Base-by-base conservation (phyloP, 148 eudicot genomes). In the Dysphania ambrosioides region DNA sequence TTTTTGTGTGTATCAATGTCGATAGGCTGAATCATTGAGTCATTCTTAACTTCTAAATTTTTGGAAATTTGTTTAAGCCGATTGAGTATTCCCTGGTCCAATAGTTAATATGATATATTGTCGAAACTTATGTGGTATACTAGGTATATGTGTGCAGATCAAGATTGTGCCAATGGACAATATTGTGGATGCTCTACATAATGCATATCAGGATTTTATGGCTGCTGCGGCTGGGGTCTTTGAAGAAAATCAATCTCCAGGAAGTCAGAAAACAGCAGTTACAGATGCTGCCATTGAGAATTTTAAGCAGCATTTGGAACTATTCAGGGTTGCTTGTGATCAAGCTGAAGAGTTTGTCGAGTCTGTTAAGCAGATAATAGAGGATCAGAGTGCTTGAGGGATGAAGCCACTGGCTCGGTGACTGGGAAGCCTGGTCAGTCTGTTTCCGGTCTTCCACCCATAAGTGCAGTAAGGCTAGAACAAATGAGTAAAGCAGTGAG, bases 401-500 rank as follows among this genome's bases (percentile, higher is more conserved):
- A 92, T 71, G 97, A 95, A 76, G 98, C 98, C 23, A 95, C 97
- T 59, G 96, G 97, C 8, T 80, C 89, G 2, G 74, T 81, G 31
- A 40, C 80, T 21, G 82, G 79, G 53, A 90, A 75, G 83, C 80
- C 90, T n/a, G 92, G 97, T n/a, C 85, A 85, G 78, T 71, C 79
- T 19, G 79, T 38, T 61, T 47, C 78, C 44, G 91, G 93, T 58
- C 89, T 94, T 63, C 89, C 91, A 8, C 98, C 98, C 8, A 91
- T 94, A 7, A 94, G 98, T 83, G 98, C 96, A 0, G 97, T 94
- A 40, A 83, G 97, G 60, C 83, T 94, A 82, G 98, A 94, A 66
- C 98, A 91, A 75, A 94, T 92, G 98, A 94, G 98, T 82, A 94
- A 92, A 81, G 98, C 98, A 0, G 97, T 94, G 66, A 76, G 98